Conservation (phyloP, 495 filamentous ascomycete genomes). For the Oleoguttula mirabilis region DNA sequence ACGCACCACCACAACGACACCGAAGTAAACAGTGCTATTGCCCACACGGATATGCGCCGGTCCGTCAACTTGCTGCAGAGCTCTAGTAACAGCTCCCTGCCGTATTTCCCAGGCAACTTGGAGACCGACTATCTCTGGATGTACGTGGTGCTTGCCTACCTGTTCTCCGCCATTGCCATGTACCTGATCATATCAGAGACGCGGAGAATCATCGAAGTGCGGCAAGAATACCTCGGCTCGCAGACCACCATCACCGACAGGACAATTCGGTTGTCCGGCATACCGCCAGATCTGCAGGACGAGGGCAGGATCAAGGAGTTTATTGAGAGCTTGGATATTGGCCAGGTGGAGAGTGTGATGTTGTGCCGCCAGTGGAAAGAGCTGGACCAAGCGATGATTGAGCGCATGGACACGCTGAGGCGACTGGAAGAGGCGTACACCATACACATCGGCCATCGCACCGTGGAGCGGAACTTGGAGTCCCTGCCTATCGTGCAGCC, state of each 20-base stretch:
- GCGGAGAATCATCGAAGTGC: slow-evolving; percentile 62
- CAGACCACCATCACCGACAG: slow-evolving; percentile 91
- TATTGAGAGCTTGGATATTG: slow-evolving; percentile 76
- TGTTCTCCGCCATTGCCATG: slow-evolving; percentile 73
- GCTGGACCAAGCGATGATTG: slow-evolving; percentile 61
- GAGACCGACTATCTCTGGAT: slow-evolving; percentile 68
- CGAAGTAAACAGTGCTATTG: background rate
- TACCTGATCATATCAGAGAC: slow-evolving; percentile 76
- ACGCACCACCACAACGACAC: slow-evolving; percentile 19
- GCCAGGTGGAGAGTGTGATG: slow-evolving; percentile 83
- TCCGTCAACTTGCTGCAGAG: slow-evolving; percentile 8
- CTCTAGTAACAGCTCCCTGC: slow-evolving; percentile 17
- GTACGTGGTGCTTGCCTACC: slow-evolving; percentile 79
- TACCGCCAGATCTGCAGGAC: slow-evolving; percentile 65
- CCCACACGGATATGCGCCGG: background rate
- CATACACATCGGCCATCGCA: slow-evolving; percentile 46
- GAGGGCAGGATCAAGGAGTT: slow-evolving; percentile 78
- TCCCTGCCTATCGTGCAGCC: slow-evolving; percentile 41
- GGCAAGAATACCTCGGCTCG: slow-evolving; percentile 84
- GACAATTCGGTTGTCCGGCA: slow-evolving; percentile 82
- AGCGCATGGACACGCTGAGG: slow-evolving; percentile 51
- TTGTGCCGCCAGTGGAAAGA: slow-evolving; percentile 80
- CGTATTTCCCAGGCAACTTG: slow-evolving; percentile 18
- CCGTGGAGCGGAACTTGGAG: slow-evolving; percentile 37
- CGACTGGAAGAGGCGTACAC: slow-evolving; percentile 81